phyloP scores from a whole-genome alignment of 768 basidiomycete species.

The Kwoniella bestiolae region DNA sequence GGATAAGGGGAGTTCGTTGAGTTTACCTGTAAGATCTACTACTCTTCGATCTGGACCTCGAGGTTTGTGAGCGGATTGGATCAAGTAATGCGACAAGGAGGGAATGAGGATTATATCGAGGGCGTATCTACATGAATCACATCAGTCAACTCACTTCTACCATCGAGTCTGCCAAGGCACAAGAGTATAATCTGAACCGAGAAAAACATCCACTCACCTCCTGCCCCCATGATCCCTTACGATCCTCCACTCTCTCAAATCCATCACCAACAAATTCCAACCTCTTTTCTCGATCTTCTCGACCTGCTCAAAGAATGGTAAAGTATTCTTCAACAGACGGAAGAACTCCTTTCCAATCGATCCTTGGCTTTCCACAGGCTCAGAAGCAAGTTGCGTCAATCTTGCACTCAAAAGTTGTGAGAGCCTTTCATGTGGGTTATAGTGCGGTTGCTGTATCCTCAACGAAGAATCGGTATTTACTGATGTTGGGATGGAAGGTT shows the following conservation, averaged over 20 bases:
- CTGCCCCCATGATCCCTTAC: slow-evolving; percentile 32
- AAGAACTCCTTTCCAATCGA: slow-evolving; percentile 38
- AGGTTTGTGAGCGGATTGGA: slow-evolving; percentile 16
- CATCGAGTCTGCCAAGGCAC: too few species aligned
- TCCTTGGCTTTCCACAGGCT: slow-evolving; percentile 4
- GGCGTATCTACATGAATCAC: slow-evolving; percentile 30
- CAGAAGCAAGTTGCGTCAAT: slow-evolving; percentile 65
- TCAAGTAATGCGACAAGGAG: slow-evolving; percentile 23
- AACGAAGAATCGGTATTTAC: neutral
- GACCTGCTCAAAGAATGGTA: slow-evolving; percentile 75
- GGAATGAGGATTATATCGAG: slow-evolving; percentile 33
- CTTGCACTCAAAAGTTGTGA: slow-evolving; percentile 75
- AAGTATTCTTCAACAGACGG: slow-evolving; percentile 58
- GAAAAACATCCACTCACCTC: slow-evolving; percentile 15
- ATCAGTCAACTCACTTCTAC: neutral
- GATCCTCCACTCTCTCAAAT: slow-evolving; percentile 33
- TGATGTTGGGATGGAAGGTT: neutral
- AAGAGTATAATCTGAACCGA: too few species aligned
- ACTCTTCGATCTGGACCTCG: slow-evolving; percentile 12
- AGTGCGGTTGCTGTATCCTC: neutral
- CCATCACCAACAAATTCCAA: slow-evolving; percentile 24
- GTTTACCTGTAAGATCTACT: slow-evolving; percentile 8
- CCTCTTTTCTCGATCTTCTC: slow-evolving; percentile 57
- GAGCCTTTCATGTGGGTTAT: slow-evolving; percentile 72
- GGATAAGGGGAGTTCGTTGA: slow-evolving; percentile 4